Base-by-base conservation (phyloP, 306 rosid species). In the Trifolium fragiferum region DNA sequence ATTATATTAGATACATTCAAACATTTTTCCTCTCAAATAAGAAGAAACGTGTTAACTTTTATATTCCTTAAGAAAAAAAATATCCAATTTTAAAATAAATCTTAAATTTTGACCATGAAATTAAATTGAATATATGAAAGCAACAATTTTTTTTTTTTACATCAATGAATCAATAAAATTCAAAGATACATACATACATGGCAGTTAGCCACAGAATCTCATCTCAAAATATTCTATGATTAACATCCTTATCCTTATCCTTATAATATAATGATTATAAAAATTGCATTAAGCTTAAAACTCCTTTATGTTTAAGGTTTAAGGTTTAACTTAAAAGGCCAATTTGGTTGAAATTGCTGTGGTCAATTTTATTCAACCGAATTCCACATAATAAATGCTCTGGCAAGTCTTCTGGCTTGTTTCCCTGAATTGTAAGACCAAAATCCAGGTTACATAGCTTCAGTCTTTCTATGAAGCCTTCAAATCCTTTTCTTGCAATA, bases 401-500 rank as follows among this genome's bases (percentile, higher is more conserved):
- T 1, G 98, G 98, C 85, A 90, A 82, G 59, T 92, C 98, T 80
- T 92, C 98, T 51, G 89, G 76, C 84, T 93, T 93, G 88, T 82
- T 90, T 46, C 90, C 98, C 98, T 94, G 99, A 75, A 94, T 89
- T 46, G 97, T 94, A n/a, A 94, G 82, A 74, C 89, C 98, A 49
- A 94, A 86, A 85, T 94, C 90, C 78, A 94, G 82, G 68, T 84
- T 80, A 57, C 88, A 81, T 33, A 79, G 87, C 89, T 87, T 90
- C 83, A 94, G 59, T 80, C 93, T 87, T 60, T 92, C 93, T 9
- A 81, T 86, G 78, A 94, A 90, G 64, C 95, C 87, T 81, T 94
- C 98, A 50, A 94, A 78, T 46, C 99, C 98, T 83, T 92, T 94
- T 79, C 99, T 87, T 9, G 99, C 90, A 64, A 94, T 84, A 66